Evolutionary conservation across 805 yeast species (phyloP).

Genomic region (Starmerella gropengiesseri): DNA sequence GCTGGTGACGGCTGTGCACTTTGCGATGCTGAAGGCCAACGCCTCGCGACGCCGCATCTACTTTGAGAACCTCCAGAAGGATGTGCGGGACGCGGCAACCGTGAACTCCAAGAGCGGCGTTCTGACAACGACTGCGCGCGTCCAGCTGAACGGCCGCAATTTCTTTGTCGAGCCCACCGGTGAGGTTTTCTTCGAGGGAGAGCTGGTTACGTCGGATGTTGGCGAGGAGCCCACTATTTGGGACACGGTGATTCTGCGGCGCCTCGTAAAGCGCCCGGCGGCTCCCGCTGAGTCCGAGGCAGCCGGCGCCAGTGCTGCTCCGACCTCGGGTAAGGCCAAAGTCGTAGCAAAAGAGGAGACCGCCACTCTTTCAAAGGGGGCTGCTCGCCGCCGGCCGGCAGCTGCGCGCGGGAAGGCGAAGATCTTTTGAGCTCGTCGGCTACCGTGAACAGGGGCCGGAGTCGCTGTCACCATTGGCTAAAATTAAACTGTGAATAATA

Average conservation of each 20-base stretch:
- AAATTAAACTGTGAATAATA: background rate
- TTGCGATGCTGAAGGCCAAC: constrained; percentile 42
- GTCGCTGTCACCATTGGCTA: background rate
- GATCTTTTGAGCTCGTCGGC: constrained; percentile 12
- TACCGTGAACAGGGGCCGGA: background rate
- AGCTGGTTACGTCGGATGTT: constrained; percentile 25
- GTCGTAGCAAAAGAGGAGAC: constrained; percentile 5
- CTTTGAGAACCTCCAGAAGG: constrained; percentile 31
- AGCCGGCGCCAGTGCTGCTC: background rate
- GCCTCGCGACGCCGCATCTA: constrained; percentile 48
- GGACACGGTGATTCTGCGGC: constrained; percentile 26
- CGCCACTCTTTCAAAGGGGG: constrained; percentile 22
- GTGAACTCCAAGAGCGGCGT: constrained; percentile 24
- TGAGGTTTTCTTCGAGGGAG: constrained; percentile 26
- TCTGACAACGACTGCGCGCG: constrained; percentile 24
- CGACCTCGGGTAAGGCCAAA: constrained; percentile 18
- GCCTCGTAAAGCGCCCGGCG: constrained; percentile 9
- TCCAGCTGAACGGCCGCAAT: constrained; percentile 19
- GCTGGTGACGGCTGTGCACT: constrained; percentile 49
- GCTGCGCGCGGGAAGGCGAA: constrained; percentile 23
- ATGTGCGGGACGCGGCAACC: constrained; percentile 27
- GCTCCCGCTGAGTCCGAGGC: background rate
- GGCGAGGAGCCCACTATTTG: constrained; percentile 28
- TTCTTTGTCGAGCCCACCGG: constrained; percentile 31
- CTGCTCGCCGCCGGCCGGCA: constrained; percentile 21